Percentiles rank a stretch among this genome's conserved stretches.
Conservation (phyloP, 2,329 filamentous ascomycete genomes). For the Fusarium concolor region DNA sequence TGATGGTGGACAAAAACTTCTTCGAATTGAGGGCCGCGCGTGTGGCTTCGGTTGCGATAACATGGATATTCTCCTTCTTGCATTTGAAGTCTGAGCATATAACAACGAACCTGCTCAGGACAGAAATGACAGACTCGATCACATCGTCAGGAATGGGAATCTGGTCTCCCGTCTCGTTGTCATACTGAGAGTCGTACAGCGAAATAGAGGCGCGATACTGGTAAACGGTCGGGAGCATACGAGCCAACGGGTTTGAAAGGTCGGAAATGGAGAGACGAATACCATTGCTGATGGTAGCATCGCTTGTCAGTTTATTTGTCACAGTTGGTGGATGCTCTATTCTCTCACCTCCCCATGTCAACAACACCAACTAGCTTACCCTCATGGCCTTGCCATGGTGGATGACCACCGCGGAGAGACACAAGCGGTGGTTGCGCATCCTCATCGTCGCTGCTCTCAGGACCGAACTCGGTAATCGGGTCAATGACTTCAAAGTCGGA, state of each 20-base stretch:
- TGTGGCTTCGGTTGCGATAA: constrained; percentile 50
- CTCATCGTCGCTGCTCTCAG: constrained; percentile 24
- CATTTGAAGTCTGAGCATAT: constrained; percentile 47
- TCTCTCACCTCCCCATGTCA: constrained; percentile 53
- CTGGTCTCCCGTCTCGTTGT: constrained; percentile 48
- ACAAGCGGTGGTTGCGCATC: constrained; percentile 12
- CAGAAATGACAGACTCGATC: constrained; percentile 45
- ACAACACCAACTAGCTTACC: constrained; percentile 51
- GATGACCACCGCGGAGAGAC: constrained; percentile 34
- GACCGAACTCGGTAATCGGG: constrained; percentile 37
- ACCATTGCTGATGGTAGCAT: constrained; percentile 65
- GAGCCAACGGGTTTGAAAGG: constrained; percentile 61
- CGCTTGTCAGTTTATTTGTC: constrained; percentile 17
- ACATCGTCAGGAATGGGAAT: constrained; percentile 47
- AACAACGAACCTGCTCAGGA: constrained; percentile 46
- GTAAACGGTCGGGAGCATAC: constrained; percentile 66
- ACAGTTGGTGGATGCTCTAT: not conserved
- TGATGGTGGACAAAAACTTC: constrained; percentile 56
- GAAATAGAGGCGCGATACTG: constrained; percentile 50
- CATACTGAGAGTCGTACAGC: constrained; percentile 50
- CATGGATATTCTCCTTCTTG: constrained; percentile 44
- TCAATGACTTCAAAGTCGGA: constrained; percentile 45
- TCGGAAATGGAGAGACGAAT: constrained; percentile 75
- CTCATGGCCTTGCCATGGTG: constrained; percentile 48
- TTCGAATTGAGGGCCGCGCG: constrained; percentile 48